Percentiles rank a stretch among this genome's conserved stretches.
phyloP scores from a whole-genome alignment of 2,329 filamentous ascomycete species.

The Colletotrichum sansevieriae region DNA sequence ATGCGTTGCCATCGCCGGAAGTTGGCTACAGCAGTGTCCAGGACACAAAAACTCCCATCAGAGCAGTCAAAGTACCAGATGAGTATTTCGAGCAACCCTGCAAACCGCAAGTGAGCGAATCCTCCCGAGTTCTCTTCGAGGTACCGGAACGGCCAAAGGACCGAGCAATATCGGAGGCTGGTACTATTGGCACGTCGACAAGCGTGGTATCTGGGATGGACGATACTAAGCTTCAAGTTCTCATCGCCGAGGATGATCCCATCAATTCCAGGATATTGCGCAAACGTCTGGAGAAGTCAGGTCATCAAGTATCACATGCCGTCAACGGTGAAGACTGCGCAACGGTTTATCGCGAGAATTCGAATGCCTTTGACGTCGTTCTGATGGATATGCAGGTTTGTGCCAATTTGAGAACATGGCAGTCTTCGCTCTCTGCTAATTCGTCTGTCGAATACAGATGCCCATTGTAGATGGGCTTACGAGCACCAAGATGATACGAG shows the following conservation, averaged over 20 bases:
- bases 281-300: conserved; percentile 82
- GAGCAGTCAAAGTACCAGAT: conserved; percentile 63
- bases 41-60: conserved; percentile 61
- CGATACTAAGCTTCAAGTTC: conserved; percentile 68
- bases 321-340: conserved; percentile 90
- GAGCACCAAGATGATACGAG: conserved; percentile 86
- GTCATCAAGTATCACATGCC: conserved; percentile 79
- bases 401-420: too few relatives aligned
- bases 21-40: conserved; percentile 55
- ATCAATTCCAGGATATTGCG: conserved; percentile 86
- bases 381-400: conserved; percentile 92
- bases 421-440: too few relatives aligned
- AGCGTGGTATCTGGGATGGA: conserved; percentile 20
- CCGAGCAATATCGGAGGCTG: conserved; percentile 21
- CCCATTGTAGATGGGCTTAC: conserved; percentile 88
- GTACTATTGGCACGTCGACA: conserved; percentile 28
- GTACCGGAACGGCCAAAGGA: conserved; percentile 43
- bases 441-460: conserved; percentile 70
- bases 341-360: conserved; percentile 73
- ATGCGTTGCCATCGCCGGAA: conserved; percentile 46
- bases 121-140: conserved; percentile 57
- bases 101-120: conserved; percentile 47
- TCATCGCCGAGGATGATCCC: conserved; percentile 90
- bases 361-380: conserved; percentile 78
- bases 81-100: conserved; percentile 55